Evolutionary conservation across 1,284 basidiomycete species (phyloP).

Genomic region (Trichosporon sp.): DNA sequence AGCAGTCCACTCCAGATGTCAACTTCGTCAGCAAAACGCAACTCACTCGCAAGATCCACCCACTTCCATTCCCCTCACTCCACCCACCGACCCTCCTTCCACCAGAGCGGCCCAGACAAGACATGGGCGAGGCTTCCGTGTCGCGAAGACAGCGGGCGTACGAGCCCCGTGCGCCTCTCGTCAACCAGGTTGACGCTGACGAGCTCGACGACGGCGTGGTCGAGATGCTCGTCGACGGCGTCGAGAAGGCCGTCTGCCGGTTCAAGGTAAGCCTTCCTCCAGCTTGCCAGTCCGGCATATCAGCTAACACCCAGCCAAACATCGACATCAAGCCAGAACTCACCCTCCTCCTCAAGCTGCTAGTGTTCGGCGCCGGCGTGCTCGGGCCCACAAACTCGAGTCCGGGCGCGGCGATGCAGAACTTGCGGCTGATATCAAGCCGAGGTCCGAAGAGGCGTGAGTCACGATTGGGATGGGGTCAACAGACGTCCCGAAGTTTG

Average conservation of each 20-base stretch:
- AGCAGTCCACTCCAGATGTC: neutral
- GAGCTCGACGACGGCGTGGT: slow-evolving; percentile 86
- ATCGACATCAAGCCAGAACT: slow-evolving; percentile 76
- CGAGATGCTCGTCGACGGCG: slow-evolving; percentile 73
- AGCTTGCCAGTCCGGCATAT: too few species aligned
- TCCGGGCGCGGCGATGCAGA: slow-evolving; percentile 88
- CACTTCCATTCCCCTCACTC: neutral
- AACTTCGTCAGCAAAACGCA: neutral
- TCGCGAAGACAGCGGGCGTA: slow-evolving; percentile 2
- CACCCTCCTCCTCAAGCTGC: slow-evolving; percentile 64
- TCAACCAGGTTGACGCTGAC: slow-evolving; percentile 88
- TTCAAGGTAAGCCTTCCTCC: slow-evolving; percentile 58
- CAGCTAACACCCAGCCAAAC: slow-evolving; percentile 52
- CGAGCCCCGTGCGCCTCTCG: slow-evolving; percentile 58
- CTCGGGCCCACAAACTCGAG: slow-evolving; percentile 69
- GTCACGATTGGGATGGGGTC: neutral
- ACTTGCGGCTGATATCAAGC: slow-evolving; percentile 53
- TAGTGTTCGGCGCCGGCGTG: slow-evolving; percentile 79
- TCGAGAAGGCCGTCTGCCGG: slow-evolving; percentile 65
- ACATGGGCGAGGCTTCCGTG: neutral
- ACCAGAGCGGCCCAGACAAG: neutral
- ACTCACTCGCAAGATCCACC: neutral
- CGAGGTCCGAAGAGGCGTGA: slow-evolving; percentile 7
- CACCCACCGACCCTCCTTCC: neutral
- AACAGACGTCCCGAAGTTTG: too few species aligned